Evolutionary conservation across 495 filamentous ascomycete genomes (phyloP), one percentile per base, ranked within the genome.

Genomic region (Hypomontagnella monticulosa): DNA sequence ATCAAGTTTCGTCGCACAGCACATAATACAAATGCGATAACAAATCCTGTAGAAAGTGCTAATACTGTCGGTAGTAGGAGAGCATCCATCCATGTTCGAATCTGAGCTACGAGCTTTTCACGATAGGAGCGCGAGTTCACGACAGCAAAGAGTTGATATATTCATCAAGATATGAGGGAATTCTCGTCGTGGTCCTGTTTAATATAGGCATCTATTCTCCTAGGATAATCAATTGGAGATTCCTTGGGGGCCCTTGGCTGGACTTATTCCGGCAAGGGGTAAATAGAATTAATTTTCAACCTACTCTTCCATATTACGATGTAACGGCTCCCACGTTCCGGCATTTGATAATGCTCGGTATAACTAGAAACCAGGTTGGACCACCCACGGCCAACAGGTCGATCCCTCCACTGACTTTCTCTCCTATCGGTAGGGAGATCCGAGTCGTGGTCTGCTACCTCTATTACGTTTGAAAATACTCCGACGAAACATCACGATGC

Each of bases 321-420:
- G 65, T 20, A 63, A 59, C 59, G 15, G 18, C 37, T 19, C 42
- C 36, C 27, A 58, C 9, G 12, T 34, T 16, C 16, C 65, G 65
- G 65, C 54, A 68, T 33, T 68, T 68, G 6, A 7, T 30, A 36
- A 20, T n/a, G 23, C 54, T 59, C 65, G 65, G 58, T 58, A 68
- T 68, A 55, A 55, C 30, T 50, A 58, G 34, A 47, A 19, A n/a
- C 40, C 16, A 43, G 41, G 43, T 51, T 38, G 10, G 15, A 37
- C 4, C 27, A 18, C 46, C 19, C 27, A 14, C 19, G 3, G 16
- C 3, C 16, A 38, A 23, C 4, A 14, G 33, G 33, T 27, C 15
- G 46, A 51, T 10, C 7, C 23, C 34, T 58, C 32, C 40, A 33
- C 48, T 15, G 51, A 33, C 30, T 18, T 7, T 37, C 5, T 15